Percentiles rank a stretch among this genome's conserved stretches.
phyloP scores from a whole-genome alignment of 1,284 basidiomycete genomes.

The Microstroma glucosiphilum region DNA sequence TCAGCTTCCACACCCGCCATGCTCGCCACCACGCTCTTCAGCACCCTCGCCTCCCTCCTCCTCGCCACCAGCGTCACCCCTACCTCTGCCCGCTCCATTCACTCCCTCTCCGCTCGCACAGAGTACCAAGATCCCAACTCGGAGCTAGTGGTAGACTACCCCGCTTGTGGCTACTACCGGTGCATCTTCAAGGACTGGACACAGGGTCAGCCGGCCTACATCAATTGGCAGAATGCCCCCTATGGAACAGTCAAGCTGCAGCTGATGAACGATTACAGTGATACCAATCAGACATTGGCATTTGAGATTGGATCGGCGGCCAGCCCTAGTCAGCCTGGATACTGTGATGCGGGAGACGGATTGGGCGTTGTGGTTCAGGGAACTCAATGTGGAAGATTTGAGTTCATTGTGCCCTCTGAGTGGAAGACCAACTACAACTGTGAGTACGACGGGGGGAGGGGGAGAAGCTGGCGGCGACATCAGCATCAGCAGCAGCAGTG shows the following conservation, averaged over 20 bases:
- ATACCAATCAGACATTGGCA: slow-evolving; percentile 13
- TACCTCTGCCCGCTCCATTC: no score
- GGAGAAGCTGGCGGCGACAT: no score
- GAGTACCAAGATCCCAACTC: slow-evolving; percentile 30
- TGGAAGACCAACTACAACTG: slow-evolving; percentile 29
- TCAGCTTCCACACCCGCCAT: no score
- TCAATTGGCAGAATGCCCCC: slow-evolving; percentile 36
- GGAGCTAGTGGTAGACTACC: slow-evolving; percentile 26
- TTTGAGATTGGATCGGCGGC: slow-evolving; percentile 26
- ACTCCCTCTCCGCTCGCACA: slow-evolving; percentile 11
- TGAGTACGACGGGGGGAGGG: slow-evolving; percentile 1
- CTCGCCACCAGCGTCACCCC: neutral
- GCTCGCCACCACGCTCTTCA: neutral
- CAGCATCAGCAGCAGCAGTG: no score
- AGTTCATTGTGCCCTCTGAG: slow-evolving; percentile 28
- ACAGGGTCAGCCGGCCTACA: slow-evolving; percentile 21
- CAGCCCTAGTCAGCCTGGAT: slow-evolving; percentile 21
- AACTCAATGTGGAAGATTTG: slow-evolving; percentile 28
- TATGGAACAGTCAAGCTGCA: slow-evolving; percentile 25
- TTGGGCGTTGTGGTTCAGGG: slow-evolving; percentile 18
- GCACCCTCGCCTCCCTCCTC: neutral
- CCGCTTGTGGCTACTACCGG: slow-evolving; percentile 29
- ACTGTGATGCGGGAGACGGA: slow-evolving; percentile 25
- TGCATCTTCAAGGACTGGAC: slow-evolving; percentile 25
- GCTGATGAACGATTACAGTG: slow-evolving; percentile 30